Conservation (phyloP, 148 eudicot genomes). For the Vaccinium myrtillus region DNA sequence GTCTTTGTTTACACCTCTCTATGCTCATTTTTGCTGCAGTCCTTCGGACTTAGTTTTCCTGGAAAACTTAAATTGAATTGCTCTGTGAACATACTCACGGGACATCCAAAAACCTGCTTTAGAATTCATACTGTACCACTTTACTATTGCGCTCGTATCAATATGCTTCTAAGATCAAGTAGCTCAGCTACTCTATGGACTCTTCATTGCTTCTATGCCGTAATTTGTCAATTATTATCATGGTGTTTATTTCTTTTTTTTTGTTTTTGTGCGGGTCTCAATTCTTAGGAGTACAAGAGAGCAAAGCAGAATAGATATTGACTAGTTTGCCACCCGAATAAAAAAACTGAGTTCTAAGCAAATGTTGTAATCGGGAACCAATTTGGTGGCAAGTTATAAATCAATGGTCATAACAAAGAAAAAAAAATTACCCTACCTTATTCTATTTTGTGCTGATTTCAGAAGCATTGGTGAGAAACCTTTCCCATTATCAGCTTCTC, state of each 20-base stretch:
- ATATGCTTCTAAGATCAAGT: not conserved
- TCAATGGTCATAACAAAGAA: not conserved
- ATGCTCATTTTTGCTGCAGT: not conserved
- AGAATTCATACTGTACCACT: not conserved
- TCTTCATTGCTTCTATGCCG: not conserved
- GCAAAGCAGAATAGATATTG: conserved; percentile 36
- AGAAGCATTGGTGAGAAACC: not conserved
- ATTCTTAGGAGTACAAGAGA: conserved; percentile 65
- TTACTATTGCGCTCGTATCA: not conserved
- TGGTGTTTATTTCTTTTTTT: not conserved
- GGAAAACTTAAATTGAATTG: not conserved
- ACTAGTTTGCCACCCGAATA: conserved; percentile 77
- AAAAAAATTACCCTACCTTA: not conserved
- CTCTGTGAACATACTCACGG: not conserved
- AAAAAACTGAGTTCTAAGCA: conserved; percentile 31
- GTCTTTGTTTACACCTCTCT: not conserved
- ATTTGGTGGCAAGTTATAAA: not conserved
- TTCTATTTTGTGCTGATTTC: not conserved
- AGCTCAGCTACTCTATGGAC: not conserved
- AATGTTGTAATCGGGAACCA: conserved; percentile 4
- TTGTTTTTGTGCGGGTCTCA: conserved; percentile 48
- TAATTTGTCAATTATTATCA: not conserved
- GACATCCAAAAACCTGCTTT: not conserved
- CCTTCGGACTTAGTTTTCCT: not conserved
- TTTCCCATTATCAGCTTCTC: not conserved